Base-by-base conservation (phyloP, 2,329 filamentous ascomycete species). In the Domatiomyces catenatus region DNA sequence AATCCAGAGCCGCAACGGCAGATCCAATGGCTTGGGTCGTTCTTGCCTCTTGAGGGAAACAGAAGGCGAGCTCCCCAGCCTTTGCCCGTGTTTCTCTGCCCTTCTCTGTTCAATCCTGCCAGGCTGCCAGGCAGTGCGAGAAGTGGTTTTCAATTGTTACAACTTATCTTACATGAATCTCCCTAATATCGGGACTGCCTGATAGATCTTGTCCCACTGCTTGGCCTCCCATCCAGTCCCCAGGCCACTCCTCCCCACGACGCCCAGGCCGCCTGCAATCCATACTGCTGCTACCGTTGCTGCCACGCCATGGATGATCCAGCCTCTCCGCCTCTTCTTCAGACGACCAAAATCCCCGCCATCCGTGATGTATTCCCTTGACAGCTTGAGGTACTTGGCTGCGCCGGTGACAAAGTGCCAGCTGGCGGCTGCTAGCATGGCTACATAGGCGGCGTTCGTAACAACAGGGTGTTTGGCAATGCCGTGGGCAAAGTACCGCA, bases 341-440 rank as follows among this genome's bases (percentile, higher is more conserved):
- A 71, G 69, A 54, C 24, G 28, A 6, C 56, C 56, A 45, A 52
- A 54, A 61, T 69, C 18, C 60, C 69, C 66, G 63, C 59, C 67
- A 63, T 69, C 70, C 63, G 72, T 63, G 60, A 67, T 63, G 66
- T 75, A 55, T 1, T 73, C 71, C 18, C 83, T 81, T 48, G 80
- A 73, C 46, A 76, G 71, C 0, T 80, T 80, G 53, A 89, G 69
- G 84, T 86, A 95, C 65, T 79, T 83, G n/a, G 86, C 85, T 68
- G 80, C 79, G 2, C 89, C 89, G 79, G 87, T 93, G 6, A 85
- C 77, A 64, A 89, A 80, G 69, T 95, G 89, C 53, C 81, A 85
- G 20, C 77, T 80, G 0, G 80, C 84, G 0, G 82, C 67, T 15
- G 70, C 71, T 5, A 94, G 70, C 47, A 95, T 71, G 1, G 80